A percentile compares a stretch with the other conserved stretches of the same genome.
These are phyloP conservation scores for Termitomyces sp. DNA, from an alignment of 768 basidiomycete species.

Conservation along the genomic window DNA sequence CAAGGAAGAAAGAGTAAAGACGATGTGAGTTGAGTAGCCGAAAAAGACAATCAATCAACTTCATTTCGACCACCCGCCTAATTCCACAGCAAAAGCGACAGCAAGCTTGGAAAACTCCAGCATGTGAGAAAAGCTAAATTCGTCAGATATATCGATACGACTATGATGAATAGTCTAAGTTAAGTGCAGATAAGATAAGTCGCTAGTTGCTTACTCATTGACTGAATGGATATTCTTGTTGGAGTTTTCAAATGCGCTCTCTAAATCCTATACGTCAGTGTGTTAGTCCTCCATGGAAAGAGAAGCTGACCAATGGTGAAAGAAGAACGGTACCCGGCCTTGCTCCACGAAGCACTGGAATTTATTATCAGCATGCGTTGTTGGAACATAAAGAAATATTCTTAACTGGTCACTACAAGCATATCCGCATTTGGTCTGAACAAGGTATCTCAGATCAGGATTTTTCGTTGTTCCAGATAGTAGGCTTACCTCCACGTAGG, in stretches of 20 bases:
- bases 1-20: background rate
- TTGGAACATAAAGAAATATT: slow-evolving; percentile 20
- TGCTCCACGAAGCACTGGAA: slow-evolving; percentile 69
- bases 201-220: slow-evolving; percentile 60
- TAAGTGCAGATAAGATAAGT: slow-evolving; percentile 1
- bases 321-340: slow-evolving; percentile 79
- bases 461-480: background rate
- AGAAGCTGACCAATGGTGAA: slow-evolving; percentile 71
- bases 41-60: background rate
- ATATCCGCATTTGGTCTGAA: slow-evolving; percentile 84
- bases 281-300: slow-evolving; percentile 11
- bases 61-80: slow-evolving; percentile 40
- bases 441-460: slow-evolving; percentile 9
- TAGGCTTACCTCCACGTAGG: slow-evolving; percentile 53
- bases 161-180: slow-evolving; percentile 31
- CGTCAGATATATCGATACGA: slow-evolving; percentile 78
- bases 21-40: too few relatives aligned
- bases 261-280: slow-evolving; percentile 24
- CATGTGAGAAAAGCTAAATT: slow-evolving; percentile 92
- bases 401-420: slow-evolving; percentile 90
- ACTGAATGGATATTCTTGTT: slow-evolving; percentile 81
- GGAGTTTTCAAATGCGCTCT: slow-evolving; percentile 70
- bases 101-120: slow-evolving; percentile 82
- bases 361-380: slow-evolving; percentile 24
- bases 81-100: slow-evolving; percentile 73